These are phyloP conservation scores for Cryptosporidium muris DNA, from an alignment of 169 alveolate genomes.

Conservation along the genomic window DNA sequence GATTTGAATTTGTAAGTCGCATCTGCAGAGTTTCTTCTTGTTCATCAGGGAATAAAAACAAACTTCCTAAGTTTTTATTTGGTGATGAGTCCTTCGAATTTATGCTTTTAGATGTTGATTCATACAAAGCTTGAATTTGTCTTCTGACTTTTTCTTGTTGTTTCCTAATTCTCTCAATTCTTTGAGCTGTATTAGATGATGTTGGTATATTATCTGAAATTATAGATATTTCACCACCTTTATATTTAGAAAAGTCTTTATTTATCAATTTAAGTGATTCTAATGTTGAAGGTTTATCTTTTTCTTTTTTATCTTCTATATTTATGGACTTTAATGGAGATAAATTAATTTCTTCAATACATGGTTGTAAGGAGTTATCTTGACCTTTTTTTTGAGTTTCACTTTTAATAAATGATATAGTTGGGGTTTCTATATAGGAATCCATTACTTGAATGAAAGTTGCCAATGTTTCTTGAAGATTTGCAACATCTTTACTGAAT, in stretches of 20 bases:
- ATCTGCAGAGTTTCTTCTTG: background rate
- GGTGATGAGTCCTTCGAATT: background rate
- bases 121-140: constrained; percentile 51
- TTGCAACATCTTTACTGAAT: constrained; percentile 21
- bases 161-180: constrained; percentile 51
- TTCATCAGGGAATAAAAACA: constrained; percentile 1
- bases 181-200: constrained; percentile 48
- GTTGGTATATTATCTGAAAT: background rate
- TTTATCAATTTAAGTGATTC: background rate
- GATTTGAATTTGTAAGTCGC: background rate
- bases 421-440: constrained; percentile 59
- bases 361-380: constrained; percentile 1
- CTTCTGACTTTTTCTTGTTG: constrained; percentile 65
- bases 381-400: background rate
- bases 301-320: background rate
- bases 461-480: constrained; percentile 41
- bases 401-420: constrained; percentile 20
- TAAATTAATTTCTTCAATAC: background rate
- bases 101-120: background rate
- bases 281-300: background rate
- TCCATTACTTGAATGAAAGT: constrained; percentile 54
- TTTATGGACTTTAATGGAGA: background rate
- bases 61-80: background rate
- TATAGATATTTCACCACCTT: too few species aligned
- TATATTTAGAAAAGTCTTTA: background rate